A percentile compares a stretch with the other conserved stretches of the same genome.
Evolutionary conservation across 257 asterid species (phyloP).

Genomic region (Solanum etuberosum): DNA sequence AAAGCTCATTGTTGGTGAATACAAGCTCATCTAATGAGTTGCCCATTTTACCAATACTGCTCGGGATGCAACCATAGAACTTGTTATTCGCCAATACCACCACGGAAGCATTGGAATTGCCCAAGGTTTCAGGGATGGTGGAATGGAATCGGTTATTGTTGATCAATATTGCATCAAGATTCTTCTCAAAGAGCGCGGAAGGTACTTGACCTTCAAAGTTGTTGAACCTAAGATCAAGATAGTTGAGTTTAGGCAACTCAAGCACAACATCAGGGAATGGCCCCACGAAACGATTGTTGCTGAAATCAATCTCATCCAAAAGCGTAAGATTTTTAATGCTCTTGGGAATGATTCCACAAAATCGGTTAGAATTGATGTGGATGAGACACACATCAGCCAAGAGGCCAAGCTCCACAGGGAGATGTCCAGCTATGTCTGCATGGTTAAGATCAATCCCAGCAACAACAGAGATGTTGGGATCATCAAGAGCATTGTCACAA

Average conservation of each 20-base stretch:
- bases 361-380: conserved; percentile 75
- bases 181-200: conserved; percentile 27
- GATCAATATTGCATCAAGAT: conserved; percentile 44
- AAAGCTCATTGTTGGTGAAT: conserved; percentile 22
- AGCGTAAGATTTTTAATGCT: conserved; percentile 24
- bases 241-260: conserved; percentile 43
- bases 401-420: conserved; percentile 65
- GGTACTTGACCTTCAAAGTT: conserved; percentile 82
- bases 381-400: conserved; percentile 53
- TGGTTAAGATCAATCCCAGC: conserved; percentile 81
- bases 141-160: conserved; percentile 44
- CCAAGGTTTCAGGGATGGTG: conserved; percentile 37
- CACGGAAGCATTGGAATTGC: conserved; percentile 50
- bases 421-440: conserved; percentile 80
- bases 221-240: conserved; percentile 67
- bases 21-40: conserved; percentile 36
- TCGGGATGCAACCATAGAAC: conserved; percentile 46
- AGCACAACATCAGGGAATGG: conserved; percentile 56
- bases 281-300: conserved; percentile 89
- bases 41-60: conserved; percentile 40
- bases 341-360: conserved; percentile 70
- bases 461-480: conserved; percentile 41
- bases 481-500: conserved; percentile 54
- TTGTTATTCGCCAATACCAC: conserved; percentile 39
- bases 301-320: conserved; percentile 61